Evolutionary conservation across 208 protist species (phyloP).

Genomic region (Wallacemonas sp.): DNA sequence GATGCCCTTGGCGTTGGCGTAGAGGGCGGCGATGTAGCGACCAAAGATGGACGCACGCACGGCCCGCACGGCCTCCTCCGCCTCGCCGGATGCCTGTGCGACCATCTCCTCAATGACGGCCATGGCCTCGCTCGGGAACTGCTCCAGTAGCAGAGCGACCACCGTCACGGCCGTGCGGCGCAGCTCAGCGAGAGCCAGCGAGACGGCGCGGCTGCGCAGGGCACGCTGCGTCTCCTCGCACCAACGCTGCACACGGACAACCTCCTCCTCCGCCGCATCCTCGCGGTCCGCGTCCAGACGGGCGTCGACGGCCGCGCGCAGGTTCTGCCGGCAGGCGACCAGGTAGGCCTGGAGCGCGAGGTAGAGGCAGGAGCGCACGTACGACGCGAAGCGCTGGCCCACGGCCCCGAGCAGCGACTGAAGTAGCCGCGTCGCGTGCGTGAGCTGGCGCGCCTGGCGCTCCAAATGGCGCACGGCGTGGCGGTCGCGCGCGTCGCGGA

Average conservation of each 20-base stretch:
- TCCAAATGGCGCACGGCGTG: constrained; percentile 55
- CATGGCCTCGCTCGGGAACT: constrained; percentile 78
- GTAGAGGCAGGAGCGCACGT: constrained; percentile 61
- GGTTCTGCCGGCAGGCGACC: constrained; percentile 64
- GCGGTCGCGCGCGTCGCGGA: constrained; percentile 19
- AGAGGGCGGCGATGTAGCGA: constrained; percentile 37
- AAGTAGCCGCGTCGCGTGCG: constrained; percentile 61
- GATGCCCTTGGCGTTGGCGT: constrained; percentile 32
- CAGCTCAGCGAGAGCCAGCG: constrained; percentile 46
- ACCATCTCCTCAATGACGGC: constrained; percentile 25
- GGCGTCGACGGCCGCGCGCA: constrained; percentile 35
- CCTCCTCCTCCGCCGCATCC: constrained; percentile 19
- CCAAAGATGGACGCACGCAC: constrained; percentile 35
- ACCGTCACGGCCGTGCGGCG: constrained; percentile 52
- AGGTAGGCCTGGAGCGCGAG: constrained; percentile 76
- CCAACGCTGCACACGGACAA: constrained; percentile 23
- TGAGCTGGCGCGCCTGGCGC: constrained; percentile 58
- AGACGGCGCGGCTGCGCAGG: constrained; percentile 41
- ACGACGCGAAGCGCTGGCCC: constrained; percentile 64
- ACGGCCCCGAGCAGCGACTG: constrained; percentile 67
- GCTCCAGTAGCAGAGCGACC: constrained; percentile 72
- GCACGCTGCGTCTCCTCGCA: constrained; percentile 27
- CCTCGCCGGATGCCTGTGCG: constrained; percentile 15
- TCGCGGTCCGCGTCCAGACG: constrained; percentile 11
- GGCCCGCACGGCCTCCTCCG: constrained; percentile 36